Conservation (phyloP, 495 filamentous ascomycete genomes). For the Aspergillus diversus region DNA sequence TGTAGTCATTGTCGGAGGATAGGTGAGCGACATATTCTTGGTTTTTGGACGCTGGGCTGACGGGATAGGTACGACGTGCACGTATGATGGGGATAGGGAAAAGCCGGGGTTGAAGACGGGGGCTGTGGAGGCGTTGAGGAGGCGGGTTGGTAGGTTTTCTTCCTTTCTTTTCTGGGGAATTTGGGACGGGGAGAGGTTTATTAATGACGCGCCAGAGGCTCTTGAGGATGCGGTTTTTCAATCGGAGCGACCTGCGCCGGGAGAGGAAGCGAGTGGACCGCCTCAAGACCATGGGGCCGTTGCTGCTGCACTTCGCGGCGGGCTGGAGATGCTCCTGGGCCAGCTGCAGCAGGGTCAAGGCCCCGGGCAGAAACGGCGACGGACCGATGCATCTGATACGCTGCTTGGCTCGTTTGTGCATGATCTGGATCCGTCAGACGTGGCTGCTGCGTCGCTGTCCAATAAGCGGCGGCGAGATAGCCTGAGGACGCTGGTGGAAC, state of each 20-base stretch:
- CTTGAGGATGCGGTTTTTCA: constrained; percentile 13
- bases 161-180: too few species aligned
- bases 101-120: constrained; percentile 7
- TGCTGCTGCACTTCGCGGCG: constrained; percentile 1
- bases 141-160: constrained; percentile 2
- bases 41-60: too few species aligned
- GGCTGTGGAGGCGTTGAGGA: constrained; percentile 3
- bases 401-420: neutral
- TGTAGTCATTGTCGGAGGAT: constrained; percentile 13
- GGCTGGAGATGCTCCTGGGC: neutral
- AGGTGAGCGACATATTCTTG: too few species aligned
- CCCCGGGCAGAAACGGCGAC: neutral
- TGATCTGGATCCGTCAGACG: too few species aligned
- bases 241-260: neutral
- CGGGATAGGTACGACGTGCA: neutral
- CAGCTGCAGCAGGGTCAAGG: neutral
- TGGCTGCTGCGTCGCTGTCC: neutral
- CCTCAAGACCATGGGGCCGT: neutral
- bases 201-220: constrained; percentile 7
- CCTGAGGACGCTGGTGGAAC: neutral
- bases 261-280: neutral
- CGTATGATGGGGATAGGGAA: constrained; percentile 9
- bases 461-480: neutral
- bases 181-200: too few species aligned
- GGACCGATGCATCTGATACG: neutral